Conservation (phyloP, 2,329 filamentous ascomycete species). For the Gyromitra esculenta region DNA sequence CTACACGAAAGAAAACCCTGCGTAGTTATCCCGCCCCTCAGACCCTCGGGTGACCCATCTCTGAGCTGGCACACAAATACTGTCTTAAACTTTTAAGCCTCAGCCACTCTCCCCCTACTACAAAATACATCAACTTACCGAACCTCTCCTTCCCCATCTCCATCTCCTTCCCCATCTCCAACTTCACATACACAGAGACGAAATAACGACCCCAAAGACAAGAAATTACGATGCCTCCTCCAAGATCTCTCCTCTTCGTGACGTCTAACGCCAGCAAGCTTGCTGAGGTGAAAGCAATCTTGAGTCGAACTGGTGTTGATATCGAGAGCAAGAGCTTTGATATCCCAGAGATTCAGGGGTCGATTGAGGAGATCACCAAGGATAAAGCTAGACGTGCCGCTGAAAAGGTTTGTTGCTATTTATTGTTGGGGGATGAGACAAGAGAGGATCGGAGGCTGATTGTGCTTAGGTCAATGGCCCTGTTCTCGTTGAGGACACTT, state of each 20-base stretch:
- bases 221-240: slow-evolving; percentile 5
- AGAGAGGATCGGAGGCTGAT: slow-evolving; percentile 23
- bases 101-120: slow-evolving; percentile 24
- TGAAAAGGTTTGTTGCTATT: slow-evolving; percentile 61
- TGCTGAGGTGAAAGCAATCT: slow-evolving; percentile 84
- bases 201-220: slow-evolving; percentile 16
- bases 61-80: slow-evolving; percentile 43
- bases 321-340: slow-evolving; percentile 80
- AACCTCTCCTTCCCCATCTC: slow-evolving; percentile 6
- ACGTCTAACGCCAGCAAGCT: slow-evolving; percentile 97
- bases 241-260: slow-evolving; percentile 79
- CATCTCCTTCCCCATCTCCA: neutral
- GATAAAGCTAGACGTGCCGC: slow-evolving; percentile 89
- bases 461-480: slow-evolving; percentile 76
- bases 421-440: neutral
- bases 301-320: slow-evolving; percentile 75
- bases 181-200: slow-evolving; percentile 17
- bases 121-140: slow-evolving; percentile 33
- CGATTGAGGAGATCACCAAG: slow-evolving; percentile 86
- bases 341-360: slow-evolving; percentile 88
- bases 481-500: slow-evolving; percentile 94
- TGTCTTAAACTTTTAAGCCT: slow-evolving; percentile 46
- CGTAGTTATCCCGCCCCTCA: slow-evolving; percentile 32
- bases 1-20: slow-evolving; percentile 24
- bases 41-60: slow-evolving; percentile 38